Evolutionary conservation across 805 yeast genomes (phyloP), one percentile per base, ranked within the genome.

Genomic region (Ogataea trehaloabstinens): DNA sequence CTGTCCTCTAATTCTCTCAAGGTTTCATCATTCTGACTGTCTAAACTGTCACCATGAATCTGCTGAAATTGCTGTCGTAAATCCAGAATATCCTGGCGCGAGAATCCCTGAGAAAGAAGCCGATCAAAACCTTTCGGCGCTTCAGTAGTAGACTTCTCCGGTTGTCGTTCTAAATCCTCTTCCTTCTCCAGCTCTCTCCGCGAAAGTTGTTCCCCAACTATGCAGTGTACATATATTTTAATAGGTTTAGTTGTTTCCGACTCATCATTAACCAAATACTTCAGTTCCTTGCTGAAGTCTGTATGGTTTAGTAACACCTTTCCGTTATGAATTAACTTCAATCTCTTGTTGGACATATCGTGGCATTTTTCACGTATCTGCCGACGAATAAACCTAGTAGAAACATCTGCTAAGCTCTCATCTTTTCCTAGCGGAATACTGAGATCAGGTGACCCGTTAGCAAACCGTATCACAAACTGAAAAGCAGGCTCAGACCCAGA

Each of bases 81-180:
- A 40, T 80, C 81, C 30, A 69, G 68, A 19, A 90, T 77, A 50
- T 90, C 97, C 42, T 78, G 83, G 22, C 78, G 85, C 4, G 85
- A 73, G 55, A 90, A 86, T 6, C 97, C 97, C 31, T 89, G 90
- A 22, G 80, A 77, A 13, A 89, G 69, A 37, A 90, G 67, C 29
- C 96, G 64, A 59, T 90, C 96, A 58, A 90, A 87, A 2, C 97
- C 96, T 12, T 81, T 74, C 3, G 82, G 80, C 11, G 87, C 89
- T 1, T 86, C 87, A 1, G 71, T 57, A 0, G 85, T 79, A 2
- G 75, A 60, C 34, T 65, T 64, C 22, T 65, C 67, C 15, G 78
- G 84, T 7, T 72, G 74, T 36, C 64, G 64, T 52, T 84, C 90
- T 35, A 76, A 49, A 35, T 72, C 74, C 35, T 71, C 77, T 49